A percentile compares a stretch with the other conserved stretches of the same genome.
These are phyloP conservation scores for Primulina tabacum DNA, from an alignment of 257 asterid genomes.

Conservation along the genomic window DNA sequence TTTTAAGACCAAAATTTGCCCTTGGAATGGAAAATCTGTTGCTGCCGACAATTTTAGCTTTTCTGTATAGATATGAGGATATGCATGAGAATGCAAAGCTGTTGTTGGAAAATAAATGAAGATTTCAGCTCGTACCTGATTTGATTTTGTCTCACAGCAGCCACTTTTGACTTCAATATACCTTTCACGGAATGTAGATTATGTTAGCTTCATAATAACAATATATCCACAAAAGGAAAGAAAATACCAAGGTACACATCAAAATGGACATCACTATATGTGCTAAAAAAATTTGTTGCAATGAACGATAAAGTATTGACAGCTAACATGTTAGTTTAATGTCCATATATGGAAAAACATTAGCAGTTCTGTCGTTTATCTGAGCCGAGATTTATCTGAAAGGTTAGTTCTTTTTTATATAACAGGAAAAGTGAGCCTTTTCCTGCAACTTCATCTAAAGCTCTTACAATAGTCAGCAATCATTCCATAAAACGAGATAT, in stretches of 20 bases:
- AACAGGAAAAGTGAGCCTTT: not conserved
- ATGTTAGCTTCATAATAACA: conserved; percentile 24
- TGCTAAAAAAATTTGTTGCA: not conserved
- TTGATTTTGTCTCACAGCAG: conserved; percentile 43
- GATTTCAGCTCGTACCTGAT: conserved; percentile 47
- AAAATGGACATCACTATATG: no score
- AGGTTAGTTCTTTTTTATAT: not conserved
- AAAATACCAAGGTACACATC: not conserved
- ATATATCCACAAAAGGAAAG: not conserved
- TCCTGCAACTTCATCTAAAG: not conserved
- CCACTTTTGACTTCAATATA: conserved; percentile 44
- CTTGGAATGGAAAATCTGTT: conserved; percentile 36
- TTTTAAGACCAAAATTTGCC: conserved; percentile 34
- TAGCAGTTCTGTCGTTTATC: not conserved
- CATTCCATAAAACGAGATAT: not conserved
- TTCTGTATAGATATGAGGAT: conserved; percentile 45
- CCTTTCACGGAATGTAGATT: conserved; percentile 34
- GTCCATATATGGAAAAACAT: not conserved
- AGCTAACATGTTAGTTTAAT: not conserved
- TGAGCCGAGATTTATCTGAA: not conserved
- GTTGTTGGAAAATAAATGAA: conserved; percentile 1
- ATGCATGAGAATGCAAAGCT: conserved; percentile 22
- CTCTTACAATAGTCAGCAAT: not conserved
- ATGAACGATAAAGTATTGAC: not conserved
- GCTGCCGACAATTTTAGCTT: conserved; percentile 63